phyloP scores from a whole-genome alignment of 1,284 basidiomycete genomes.

The Leccinum huronense region DNA sequence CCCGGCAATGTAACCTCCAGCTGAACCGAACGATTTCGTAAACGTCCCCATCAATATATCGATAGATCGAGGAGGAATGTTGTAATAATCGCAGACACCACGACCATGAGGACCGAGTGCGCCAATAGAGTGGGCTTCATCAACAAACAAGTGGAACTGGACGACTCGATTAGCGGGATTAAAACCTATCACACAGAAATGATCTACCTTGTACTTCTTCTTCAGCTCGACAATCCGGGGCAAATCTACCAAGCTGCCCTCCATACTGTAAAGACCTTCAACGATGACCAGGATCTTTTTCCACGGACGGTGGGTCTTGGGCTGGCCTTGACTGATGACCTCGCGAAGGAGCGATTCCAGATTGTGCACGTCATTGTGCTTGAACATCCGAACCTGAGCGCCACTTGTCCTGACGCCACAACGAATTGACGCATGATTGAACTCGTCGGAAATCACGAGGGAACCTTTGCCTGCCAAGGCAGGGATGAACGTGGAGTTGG shows the following conservation, averaged over 20 bases:
- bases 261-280: conserved; percentile 98
- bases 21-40: conserved; percentile 98
- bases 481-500: conserved; percentile 95
- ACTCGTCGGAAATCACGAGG: conserved; percentile 95
- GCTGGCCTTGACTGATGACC: conserved; percentile 95
- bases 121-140: conserved; percentile 98
- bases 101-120: conserved; percentile 93
- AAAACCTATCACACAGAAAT: not conserved
- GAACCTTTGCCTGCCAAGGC: conserved; percentile 90
- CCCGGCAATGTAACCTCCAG: conserved; percentile 94
- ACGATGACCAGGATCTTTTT: conserved; percentile 97
- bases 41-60: conserved; percentile 99
- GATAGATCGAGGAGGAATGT: conserved; percentile 75
- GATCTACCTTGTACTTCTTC: conserved; percentile 87
- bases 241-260: conserved; percentile 89
- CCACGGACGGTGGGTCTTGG: conserved; percentile 97
- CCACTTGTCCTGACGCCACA: conserved; percentile 90
- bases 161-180: conserved; percentile 12
- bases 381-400: conserved; percentile 90
- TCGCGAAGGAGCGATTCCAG: conserved; percentile 86
- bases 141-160: conserved; percentile 94
- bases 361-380: conserved; percentile 92
- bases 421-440: conserved; percentile 95
- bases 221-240: conserved; percentile 87
- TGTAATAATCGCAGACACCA: conserved; percentile 95